A percentile compares a stretch with the other conserved stretches of the same genome.
Conservation (phyloP, 306 rosid species). For the Prunus mongolica region DNA sequence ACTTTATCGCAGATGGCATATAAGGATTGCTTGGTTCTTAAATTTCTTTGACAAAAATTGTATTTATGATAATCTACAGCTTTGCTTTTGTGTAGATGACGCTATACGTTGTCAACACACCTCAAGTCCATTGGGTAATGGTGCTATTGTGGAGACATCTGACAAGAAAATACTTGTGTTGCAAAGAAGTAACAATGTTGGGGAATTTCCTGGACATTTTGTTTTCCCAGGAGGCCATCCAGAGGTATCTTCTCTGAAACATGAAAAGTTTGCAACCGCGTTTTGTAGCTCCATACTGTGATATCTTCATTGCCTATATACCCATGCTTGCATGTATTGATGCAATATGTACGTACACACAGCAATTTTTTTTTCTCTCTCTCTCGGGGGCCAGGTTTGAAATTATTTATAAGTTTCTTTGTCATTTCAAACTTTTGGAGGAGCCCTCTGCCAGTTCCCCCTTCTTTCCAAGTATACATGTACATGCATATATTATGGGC, state of each 20-base stretch:
- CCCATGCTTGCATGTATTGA: neutral
- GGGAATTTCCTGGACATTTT: conserved; percentile 91
- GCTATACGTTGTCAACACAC: conserved; percentile 69
- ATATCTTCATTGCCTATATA: neutral
- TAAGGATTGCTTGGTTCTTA: neutral
- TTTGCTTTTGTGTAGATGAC: conserved; percentile 53
- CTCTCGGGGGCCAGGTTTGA: neutral
- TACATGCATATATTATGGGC: neutral
- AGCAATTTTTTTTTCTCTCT: neutral
- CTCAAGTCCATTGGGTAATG: conserved; percentile 92
- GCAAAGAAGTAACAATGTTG: conserved; percentile 80
- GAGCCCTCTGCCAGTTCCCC: neutral
- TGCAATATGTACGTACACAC: neutral
- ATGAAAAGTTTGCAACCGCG: neutral
- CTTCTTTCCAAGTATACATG: neutral
- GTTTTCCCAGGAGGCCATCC: conserved; percentile 99
- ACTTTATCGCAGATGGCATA: neutral
- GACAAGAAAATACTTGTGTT: conserved; percentile 72
- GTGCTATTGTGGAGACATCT: conserved; percentile 82
- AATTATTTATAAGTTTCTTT: no score
- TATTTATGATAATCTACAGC: conserved; percentile 6
- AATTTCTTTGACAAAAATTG: neutral
- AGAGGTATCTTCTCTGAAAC: conserved; percentile 55
- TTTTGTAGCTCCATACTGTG: neutral
- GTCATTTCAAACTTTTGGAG: no score